These are phyloP conservation scores for Gnaphalium uliginosum DNA, from an alignment of 129 eudicot genomes.

Conservation along the genomic window DNA sequence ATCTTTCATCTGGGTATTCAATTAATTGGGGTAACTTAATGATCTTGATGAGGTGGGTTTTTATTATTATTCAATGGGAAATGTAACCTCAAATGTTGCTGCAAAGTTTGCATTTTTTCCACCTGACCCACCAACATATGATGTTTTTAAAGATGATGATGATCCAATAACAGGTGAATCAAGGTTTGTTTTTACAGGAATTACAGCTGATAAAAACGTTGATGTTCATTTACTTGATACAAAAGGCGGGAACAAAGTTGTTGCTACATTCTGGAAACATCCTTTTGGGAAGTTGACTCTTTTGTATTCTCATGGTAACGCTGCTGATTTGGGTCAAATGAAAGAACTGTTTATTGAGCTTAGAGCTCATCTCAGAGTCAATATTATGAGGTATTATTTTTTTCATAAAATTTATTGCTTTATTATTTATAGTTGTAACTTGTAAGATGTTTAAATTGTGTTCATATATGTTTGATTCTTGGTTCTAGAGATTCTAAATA, in stretches of 20 bases:
- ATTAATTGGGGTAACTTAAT: constrained; percentile 16
- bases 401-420: neutral
- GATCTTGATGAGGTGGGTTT: constrained; percentile 47
- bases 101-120: constrained; percentile 96
- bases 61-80: constrained; percentile 63
- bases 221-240: constrained; percentile 81
- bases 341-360: constrained; percentile 88
- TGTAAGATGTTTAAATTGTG: constrained; percentile 3
- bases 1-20: constrained; percentile 11
- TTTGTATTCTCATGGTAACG: constrained; percentile 94
- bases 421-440: neutral
- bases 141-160: constrained; percentile 59
- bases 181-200: constrained; percentile 55
- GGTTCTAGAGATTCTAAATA: constrained; percentile 1
- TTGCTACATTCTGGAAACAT: constrained; percentile 89
- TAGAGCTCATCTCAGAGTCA: constrained; percentile 91
- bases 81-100: constrained; percentile 89
- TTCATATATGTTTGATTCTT: constrained; percentile 19
- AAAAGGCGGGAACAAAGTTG: constrained; percentile 82
- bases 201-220: constrained; percentile 79
- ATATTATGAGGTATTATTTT: constrained; percentile 71
- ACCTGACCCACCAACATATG: constrained; percentile 93
- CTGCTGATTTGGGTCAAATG: constrained; percentile 99
- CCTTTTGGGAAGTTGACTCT: constrained; percentile 77
- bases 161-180: constrained; percentile 44